Evolutionary conservation across 352 stramenopile species (phyloP), one percentile per base, ranked within the genome.

Genomic region (Globisporangium megalacanthum): DNA sequence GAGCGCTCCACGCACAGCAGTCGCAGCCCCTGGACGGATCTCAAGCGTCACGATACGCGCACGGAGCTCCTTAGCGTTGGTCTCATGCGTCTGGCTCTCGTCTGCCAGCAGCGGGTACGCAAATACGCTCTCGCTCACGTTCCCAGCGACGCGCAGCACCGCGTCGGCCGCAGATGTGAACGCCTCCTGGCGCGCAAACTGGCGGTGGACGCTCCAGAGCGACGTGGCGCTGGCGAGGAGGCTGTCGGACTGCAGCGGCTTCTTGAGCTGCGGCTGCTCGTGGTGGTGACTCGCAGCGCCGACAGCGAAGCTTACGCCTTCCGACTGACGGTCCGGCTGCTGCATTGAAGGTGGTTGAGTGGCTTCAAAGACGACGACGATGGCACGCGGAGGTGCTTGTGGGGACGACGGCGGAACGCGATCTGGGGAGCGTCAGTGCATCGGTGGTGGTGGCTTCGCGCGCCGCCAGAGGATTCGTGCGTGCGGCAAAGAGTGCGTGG

Each of bases 81-180:
- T 49, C 20, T 70, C 56, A 10, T 59, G 13, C 8, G 9, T 3
- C 42, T 42, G 22, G 49, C 33, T 36, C 20, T 52, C 64, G n/a
- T 61, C 56, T 47, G 56, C 42, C 20, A 87, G 71, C 51, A 88
- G 62, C 48, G 75, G 73, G 62, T 88, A 89, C 25, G 77, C 53
- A 53, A 89, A 89, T 19, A 89, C 75, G 60, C 70, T 86, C 52
- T 82, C 66, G 58, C 64, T 85, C 52, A 79, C 58, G 62, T 87
- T 70, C 52, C 68, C 66, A 29, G 79, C 79, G 6, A 89, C 79
- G 22, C 70, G 66, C 10, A 86, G 68, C 51, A 89, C 76, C 42
- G 76, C 79, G 36, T 77, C 64, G 6, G 68, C 64, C 36, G 76
- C 79, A 0, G 79, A 87, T n/a, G 68, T 76, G 60, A 89, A 89